Evolutionary conservation across 192 early-diverging fungal species (phyloP).

Genomic region (Coemansia sp.): DNA sequence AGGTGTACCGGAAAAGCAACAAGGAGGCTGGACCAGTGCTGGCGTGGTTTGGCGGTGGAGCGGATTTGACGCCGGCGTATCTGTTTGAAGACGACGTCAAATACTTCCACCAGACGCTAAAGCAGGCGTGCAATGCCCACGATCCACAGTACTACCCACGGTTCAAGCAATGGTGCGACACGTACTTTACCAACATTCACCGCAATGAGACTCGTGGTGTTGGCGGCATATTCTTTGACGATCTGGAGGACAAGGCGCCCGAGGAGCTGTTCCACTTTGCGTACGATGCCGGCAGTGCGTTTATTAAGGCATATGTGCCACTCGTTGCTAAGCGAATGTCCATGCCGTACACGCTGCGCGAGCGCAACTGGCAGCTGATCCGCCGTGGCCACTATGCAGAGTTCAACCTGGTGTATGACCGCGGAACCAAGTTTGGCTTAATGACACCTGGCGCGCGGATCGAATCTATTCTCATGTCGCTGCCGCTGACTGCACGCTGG

Average conservation of each 20-base stretch:
- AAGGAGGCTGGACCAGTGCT: slow-evolving; percentile 64
- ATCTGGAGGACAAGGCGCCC: slow-evolving; percentile 70
- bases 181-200: slow-evolving; percentile 89
- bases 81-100: slow-evolving; percentile 86
- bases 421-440: slow-evolving; percentile 98
- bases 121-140: slow-evolving; percentile 89
- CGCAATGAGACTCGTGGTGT: slow-evolving; percentile 87
- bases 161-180: slow-evolving; percentile 97
- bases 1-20: slow-evolving; percentile 64
- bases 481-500: slow-evolving; percentile 94
- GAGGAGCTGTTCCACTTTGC: slow-evolving; percentile 86
- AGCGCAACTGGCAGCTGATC: slow-evolving; percentile 93
- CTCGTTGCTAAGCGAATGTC: slow-evolving; percentile 79
- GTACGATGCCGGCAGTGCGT: slow-evolving; percentile 74
- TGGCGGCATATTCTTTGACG: slow-evolving; percentile 99
- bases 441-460: slow-evolving; percentile 94
- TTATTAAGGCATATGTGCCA: slow-evolving; percentile 85
- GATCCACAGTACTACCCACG: slow-evolving; percentile 78
- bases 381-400: slow-evolving; percentile 96
- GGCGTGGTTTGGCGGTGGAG: slow-evolving; percentile 97
- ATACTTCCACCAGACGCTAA: slow-evolving; percentile 92
- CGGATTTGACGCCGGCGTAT: slow-evolving; percentile 91
- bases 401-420: slow-evolving; percentile 95
- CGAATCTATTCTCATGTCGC: slow-evolving; percentile 91
- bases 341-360: slow-evolving; percentile 70